phyloP scores from a whole-genome alignment of 371 early-diverging fungal species.

The Syncephalastrum sp. region DNA sequence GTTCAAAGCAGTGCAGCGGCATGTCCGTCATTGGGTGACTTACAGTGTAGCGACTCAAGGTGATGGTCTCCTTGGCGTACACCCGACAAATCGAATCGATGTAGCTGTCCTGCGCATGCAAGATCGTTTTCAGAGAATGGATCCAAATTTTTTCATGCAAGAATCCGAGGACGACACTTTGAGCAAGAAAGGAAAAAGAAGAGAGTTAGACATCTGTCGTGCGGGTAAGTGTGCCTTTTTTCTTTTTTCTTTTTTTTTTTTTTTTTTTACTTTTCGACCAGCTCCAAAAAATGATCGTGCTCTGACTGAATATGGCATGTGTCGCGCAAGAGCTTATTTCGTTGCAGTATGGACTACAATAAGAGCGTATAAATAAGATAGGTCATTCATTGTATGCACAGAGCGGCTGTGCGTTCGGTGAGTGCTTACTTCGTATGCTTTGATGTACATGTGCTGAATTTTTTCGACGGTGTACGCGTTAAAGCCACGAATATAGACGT shows the following conservation, averaged over 20 bases:
- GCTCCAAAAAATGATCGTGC: conserved; percentile 54
- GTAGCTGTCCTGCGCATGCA: conserved; percentile 39
- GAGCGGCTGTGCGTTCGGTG: not conserved
- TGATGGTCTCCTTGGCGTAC: conserved; percentile 33
- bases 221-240: not conserved
- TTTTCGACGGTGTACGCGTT: conserved; percentile 55
- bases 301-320: conserved; percentile 52
- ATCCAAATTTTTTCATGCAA: conserved; percentile 63
- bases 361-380: conserved; percentile 3
- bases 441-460: conserved; percentile 59
- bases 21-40: conserved; percentile 44
- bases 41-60: conserved; percentile 38
- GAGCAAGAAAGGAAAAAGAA: not conserved
- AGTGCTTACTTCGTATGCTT: conserved; percentile 37
- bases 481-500: conserved; percentile 64
- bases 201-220: conserved; percentile 2
- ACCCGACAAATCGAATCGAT: conserved; percentile 31
- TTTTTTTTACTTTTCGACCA: conserved; percentile 59
- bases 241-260: conserved; percentile 24
- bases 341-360: conserved; percentile 40
- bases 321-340: conserved; percentile 36
- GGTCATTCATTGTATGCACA: not conserved
- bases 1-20: conserved; percentile 29
- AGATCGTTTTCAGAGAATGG: conserved; percentile 50
- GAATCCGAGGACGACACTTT: conserved; percentile 58